Conservation (phyloP, 2,329 filamentous ascomycete genomes). For the Neonectria sp. region DNA sequence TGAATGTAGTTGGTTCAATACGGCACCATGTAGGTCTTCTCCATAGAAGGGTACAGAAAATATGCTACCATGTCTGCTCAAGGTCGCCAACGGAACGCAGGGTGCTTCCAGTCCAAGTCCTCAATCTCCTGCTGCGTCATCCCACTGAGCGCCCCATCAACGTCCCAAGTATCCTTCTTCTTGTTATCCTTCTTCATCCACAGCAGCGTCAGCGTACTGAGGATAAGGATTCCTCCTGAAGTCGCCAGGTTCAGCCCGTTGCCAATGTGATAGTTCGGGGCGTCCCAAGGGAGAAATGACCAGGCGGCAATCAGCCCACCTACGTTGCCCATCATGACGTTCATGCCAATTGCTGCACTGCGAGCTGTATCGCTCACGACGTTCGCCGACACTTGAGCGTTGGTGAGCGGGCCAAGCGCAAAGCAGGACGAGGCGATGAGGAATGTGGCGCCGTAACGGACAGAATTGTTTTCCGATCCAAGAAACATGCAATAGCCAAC, state of each 20-base stretch:
- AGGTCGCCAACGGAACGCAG: constrained; percentile 71
- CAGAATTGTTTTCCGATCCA: constrained; percentile 63
- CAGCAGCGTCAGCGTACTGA: constrained; percentile 62
- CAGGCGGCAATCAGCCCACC: constrained; percentile 77
- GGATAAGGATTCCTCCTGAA: constrained; percentile 64
- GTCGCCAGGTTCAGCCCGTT: constrained; percentile 80
- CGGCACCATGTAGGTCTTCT: not conserved
- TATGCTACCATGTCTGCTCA: constrained; percentile 8
- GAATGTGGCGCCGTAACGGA: constrained; percentile 80
- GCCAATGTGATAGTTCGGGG: constrained; percentile 76
- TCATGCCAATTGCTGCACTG: constrained; percentile 75
- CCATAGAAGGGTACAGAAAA: not conserved
- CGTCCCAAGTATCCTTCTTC: constrained; percentile 45
- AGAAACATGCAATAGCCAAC: constrained; percentile 80
- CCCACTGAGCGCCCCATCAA: constrained; percentile 65
- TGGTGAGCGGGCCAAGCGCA: constrained; percentile 74
- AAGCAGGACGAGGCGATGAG: constrained; percentile 77
- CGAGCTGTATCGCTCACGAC: constrained; percentile 80
- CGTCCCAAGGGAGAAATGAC: constrained; percentile 75
- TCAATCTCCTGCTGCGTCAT: constrained; percentile 67
- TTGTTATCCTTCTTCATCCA: constrained; percentile 77
- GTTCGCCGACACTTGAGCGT: constrained; percentile 78
- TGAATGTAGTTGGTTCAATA: no score
- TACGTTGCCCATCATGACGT: constrained; percentile 80
- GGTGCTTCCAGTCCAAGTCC: constrained; percentile 77